Percentiles rank a stretch among this genome's conserved stretches.
These are phyloP conservation scores for Pholiota microspora DNA, from an alignment of 768 basidiomycete species.

Conservation along the genomic window DNA sequence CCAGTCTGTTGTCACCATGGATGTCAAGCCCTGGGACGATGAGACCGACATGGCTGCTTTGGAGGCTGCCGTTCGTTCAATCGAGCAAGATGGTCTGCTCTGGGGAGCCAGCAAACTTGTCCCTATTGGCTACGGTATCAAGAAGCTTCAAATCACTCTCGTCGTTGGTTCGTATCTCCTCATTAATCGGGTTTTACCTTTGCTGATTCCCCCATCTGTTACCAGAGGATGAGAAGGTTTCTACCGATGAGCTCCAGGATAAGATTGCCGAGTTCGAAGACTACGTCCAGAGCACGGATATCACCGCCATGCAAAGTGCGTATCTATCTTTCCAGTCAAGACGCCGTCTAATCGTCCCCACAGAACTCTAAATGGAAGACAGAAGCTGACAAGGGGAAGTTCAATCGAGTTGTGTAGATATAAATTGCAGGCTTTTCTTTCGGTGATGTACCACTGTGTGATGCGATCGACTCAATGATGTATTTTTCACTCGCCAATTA, in stretches of 20 bases:
- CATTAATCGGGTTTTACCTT: slow-evolving; percentile 8
- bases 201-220: neutral
- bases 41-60: slow-evolving; percentile 95
- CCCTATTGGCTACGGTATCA: slow-evolving; percentile 87
- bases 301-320: slow-evolving; percentile 93
- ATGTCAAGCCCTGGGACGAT: slow-evolving; percentile 99
- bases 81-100: slow-evolving; percentile 86
- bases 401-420: slow-evolving; percentile 14
- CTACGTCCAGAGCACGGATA: slow-evolving; percentile 86
- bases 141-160: slow-evolving; percentile 80
- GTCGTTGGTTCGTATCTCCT: slow-evolving; percentile 43
- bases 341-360: slow-evolving; percentile 5
- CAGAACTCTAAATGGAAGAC: slow-evolving; percentile 21
- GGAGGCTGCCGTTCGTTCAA: slow-evolving; percentile 80
- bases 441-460: slow-evolving; percentile 4
- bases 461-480: slow-evolving; percentile 3
- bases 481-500: neutral
- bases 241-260: slow-evolving; percentile 91
- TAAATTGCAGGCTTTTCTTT: slow-evolving; percentile 8
- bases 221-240: slow-evolving; percentile 93
- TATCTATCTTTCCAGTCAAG: slow-evolving; percentile 10
- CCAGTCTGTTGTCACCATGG: slow-evolving; percentile 95
- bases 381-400: neutral
- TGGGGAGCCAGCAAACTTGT: slow-evolving; percentile 97
- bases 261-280: slow-evolving; percentile 83